Percentiles rank a stretch among this genome's conserved stretches.
Evolutionary conservation across 345 rosid species (phyloP).

Genomic region (Eucalyptus virginea): DNA sequence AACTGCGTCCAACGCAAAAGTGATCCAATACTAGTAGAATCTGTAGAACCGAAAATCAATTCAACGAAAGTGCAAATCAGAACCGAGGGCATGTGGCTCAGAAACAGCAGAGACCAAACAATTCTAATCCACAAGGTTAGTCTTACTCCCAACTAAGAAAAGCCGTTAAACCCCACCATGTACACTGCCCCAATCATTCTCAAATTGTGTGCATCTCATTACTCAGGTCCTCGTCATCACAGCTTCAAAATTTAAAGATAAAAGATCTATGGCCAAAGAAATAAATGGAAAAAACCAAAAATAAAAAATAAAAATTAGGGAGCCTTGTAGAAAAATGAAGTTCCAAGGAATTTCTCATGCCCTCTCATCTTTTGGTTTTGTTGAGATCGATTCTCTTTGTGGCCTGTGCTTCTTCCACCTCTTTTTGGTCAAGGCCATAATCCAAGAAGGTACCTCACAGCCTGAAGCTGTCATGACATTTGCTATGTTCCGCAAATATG

Average conservation of each 20-base stretch:
- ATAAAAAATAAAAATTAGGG: not conserved
- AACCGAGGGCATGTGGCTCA: not conserved
- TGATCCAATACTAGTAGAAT: not conserved
- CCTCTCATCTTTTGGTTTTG: constrained; percentile 32
- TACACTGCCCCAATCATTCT: not conserved
- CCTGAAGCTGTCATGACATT: constrained; percentile 80
- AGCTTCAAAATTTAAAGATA: not conserved
- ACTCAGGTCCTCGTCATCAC: not conserved
- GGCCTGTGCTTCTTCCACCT: constrained; percentile 89
- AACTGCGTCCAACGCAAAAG: not conserved
- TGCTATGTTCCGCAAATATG: constrained; percentile 70
- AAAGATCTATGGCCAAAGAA: not conserved
- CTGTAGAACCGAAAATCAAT: not conserved
- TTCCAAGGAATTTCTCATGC: not conserved
- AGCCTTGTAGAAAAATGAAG: not conserved
- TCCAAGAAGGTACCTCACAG: constrained; percentile 89
- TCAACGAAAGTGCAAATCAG: not conserved
- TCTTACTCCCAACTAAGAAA: not conserved
- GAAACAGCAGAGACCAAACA: not conserved
- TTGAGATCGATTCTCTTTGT: constrained; percentile 54
- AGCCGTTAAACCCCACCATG: not conserved
- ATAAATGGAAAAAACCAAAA: not conserved
- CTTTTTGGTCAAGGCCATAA: constrained; percentile 46
- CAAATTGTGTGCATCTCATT: not conserved
- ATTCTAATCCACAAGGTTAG: not conserved